Base-by-base conservation (phyloP, 23 red algal genomes). In the Pyropia yezoensis region DNA sequence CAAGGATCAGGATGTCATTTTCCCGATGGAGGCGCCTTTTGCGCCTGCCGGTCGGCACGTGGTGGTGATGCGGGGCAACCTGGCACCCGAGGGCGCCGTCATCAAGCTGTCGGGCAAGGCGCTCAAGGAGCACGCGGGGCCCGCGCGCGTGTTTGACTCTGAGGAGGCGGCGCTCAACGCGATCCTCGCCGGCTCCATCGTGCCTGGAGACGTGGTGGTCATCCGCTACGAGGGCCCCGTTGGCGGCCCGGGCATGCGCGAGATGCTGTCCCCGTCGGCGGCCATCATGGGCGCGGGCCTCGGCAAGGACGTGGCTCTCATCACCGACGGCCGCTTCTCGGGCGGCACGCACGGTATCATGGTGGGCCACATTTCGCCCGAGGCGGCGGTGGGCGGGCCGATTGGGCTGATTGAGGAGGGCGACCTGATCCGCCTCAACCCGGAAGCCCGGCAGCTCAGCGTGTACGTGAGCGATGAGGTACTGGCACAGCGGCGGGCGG, bases 281-380 rank as follows among this genome's bases (percentile, higher is more conserved):
- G 94, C 94, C 24, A 85, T 98, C 20, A 89, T 98, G 81, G 94
- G 94, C 53, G 81, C 80, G 12, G 94, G 94, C 16, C 77, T 98
- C 14, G 94, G 94, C 55, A 87, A 89, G 56, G 83, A 69, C 19
- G 94, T 98, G 29, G 94, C 94, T 15, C 76, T 98, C 27, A 79
- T 98, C 55, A 98, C 94, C 7, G 94, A 98, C 54, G 94, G 94
- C 15, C 83, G 94, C 25, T 98, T 98, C 52, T 83, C 75, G 70
- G 94, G 94, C 18, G 94, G 94, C 30, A 91, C 84, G 14, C 94
- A 98, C 82, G 94, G 94, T 18, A 98, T 98, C 65, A 91, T 98
- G 94, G 86, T 98, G n/a, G 94, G 94, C 34, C 94, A 98, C 64
- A 54, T 98, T 5, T 74, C 77, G 52, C 94, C 94, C 3, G 94